Base-by-base conservation (phyloP, 257 asterid genomes). In the Solanum chmielewskii region DNA sequence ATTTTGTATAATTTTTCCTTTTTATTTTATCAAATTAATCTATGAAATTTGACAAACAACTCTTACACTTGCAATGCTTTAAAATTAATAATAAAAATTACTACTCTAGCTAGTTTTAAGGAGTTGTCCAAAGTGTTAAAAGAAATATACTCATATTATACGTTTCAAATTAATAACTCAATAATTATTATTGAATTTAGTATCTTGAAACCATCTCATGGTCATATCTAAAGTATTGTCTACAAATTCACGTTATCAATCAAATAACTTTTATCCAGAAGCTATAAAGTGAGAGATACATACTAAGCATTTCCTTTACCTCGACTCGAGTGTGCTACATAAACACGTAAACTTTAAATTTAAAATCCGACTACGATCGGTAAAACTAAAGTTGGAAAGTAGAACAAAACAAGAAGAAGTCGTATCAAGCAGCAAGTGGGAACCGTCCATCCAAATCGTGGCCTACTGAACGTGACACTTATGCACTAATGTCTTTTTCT, bases 371-470 rank as follows among this genome's bases (percentile, higher is more conserved):
- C 3, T 21, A 3, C 11, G 3, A n/a, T 74, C 1, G 69, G 20
- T 47, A 80, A 81, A 81, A 80, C 15, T 2, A 52, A 81, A 81
- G 11, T 16, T 49, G 18, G 29, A 9, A 27, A 49, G 69, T 45
- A 81, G 18, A 49, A 80, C 49, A 20, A 15, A 80, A 49, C 85
- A 49, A 49, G 62, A 80, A 47, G 25, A 78, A 49, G 44, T 78
- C 44, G 42, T 47, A 47, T 80, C 27, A 47, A 47, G 29, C 7
- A 80, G n/a, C 85, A 80, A 47, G 85, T 49, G 5, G 69, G 20
- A 81, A 10, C 45, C 85, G 85, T 81, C 85, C 85, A 29, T 81
- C 85, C 45, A 81, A 81, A 49, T 45, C 45, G 18, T 16, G 85
- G 69, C 85, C 85, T 49, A 49, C 69, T 49, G 69, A 49, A 81